Evolutionary conservation across 495 filamentous ascomycete species (phyloP), one percentile per base, ranked within the genome.

Genomic region (Aspergillus homomorphus): DNA sequence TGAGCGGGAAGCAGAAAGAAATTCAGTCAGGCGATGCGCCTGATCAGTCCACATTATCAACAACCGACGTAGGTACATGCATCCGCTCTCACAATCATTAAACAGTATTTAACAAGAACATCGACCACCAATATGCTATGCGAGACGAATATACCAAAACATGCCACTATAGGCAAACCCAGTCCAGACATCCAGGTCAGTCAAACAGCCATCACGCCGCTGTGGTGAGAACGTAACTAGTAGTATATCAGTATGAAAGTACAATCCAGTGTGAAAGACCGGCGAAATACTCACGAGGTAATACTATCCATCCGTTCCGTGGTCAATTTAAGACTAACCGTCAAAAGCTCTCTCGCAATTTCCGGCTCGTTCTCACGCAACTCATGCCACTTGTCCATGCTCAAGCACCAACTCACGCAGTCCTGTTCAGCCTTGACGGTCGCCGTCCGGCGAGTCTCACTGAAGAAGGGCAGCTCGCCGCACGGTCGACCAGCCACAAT

Each of bases 391-490:
- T 78, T 77, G 61, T 82, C 78, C 53, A 70, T 72, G 51, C 84
- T 85, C 75, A 98, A 77, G 62, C 87, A 73, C 94, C 94, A 98
- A 15, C 87, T 84, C 15, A 93, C 85, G 56, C 86, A 87, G 61
- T 92, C 84, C 49, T 87, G 84, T 66, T 97, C 92, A 0, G 89
- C 87, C 54, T 84, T 78, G 22, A 96, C 91, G 1, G 90, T 96
- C 18, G 90, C 90, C 6, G 91, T 97, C 41, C 94, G 82, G 24
- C 84, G 81, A 0, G 92, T 96, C 65, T 91, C 89, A 16, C 87
- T 89, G 73, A 98, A 98, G 77, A 98, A 98, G 0, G 94, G 94
- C 53, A 98, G 73, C 73, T 98, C 94, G 23, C 94, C 94, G 66
- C 93, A 97, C 10, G 94, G 96, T 22, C 93, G 92, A 21, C 94